phyloP scores from a whole-genome alignment of 371 early-diverging fungal species.

The Rhizopus arrhizus region DNA sequence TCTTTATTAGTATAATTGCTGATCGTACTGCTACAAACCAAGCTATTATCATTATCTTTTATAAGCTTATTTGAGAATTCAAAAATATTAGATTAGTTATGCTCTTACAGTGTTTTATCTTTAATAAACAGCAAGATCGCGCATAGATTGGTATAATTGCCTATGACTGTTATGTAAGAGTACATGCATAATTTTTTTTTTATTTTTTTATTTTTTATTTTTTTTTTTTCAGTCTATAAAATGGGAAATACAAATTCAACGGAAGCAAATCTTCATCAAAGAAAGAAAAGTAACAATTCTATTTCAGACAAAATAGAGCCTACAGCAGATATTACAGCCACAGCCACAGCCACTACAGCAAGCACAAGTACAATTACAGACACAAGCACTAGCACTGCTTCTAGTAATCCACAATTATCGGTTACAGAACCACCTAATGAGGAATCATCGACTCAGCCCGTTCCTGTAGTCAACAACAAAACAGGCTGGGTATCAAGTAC shows the following conservation, averaged over 20 bases:
- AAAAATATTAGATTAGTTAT: no score
- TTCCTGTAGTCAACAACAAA: conserved; percentile 34
- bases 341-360: not conserved
- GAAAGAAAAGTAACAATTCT: conserved; percentile 8
- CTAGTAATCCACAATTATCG: conserved; percentile 1
- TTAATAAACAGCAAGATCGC: no score
- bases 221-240: conserved; percentile 3
- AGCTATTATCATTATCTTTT: no score
- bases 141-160: no score
- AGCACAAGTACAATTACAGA: not conserved
- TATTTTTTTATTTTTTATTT: not conserved
- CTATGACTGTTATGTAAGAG: no score
- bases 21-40: no score
- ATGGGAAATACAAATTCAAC: conserved; percentile 34
- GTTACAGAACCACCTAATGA: not conserved
- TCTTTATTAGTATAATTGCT: no score
- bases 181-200: not conserved
- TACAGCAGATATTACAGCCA: conserved; percentile 1
- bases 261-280: conserved; percentile 19
- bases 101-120: no score
- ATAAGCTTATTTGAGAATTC: no score
- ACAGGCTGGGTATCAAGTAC: conserved; percentile 53
- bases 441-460: conserved; percentile 12
- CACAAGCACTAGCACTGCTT: not conserved
- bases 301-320: conserved; percentile 8